Evolutionary conservation across 306 rosid species (phyloP).

Genomic region (Cucumis cinereus): DNA sequence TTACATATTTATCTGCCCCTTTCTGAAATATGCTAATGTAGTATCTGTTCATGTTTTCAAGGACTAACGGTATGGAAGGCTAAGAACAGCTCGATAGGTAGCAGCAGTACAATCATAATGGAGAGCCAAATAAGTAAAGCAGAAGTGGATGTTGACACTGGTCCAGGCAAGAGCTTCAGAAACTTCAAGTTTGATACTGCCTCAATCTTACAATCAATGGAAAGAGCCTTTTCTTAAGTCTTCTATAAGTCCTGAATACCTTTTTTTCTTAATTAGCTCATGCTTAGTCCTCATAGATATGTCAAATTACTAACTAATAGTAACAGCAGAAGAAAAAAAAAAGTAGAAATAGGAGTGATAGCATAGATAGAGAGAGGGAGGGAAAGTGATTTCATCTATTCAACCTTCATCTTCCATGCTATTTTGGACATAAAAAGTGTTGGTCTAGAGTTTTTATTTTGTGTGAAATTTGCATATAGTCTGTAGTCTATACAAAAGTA

Average conservation of each 20-base stretch:
- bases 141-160: constrained; percentile 30
- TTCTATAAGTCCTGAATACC: constrained; percentile 13
- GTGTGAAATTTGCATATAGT: background rate
- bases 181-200: constrained; percentile 56
- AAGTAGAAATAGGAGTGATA: background rate
- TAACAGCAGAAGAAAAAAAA: background rate
- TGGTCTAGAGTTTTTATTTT: background rate
- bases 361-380: background rate
- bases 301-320: background rate
- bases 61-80: constrained; percentile 84
- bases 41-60: constrained; percentile 17
- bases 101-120: constrained; percentile 19
- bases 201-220: constrained; percentile 60
- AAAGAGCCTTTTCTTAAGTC: constrained; percentile 33
- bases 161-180: constrained; percentile 65
- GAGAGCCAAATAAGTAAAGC: constrained; percentile 50
- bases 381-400: background rate
- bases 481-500: background rate
- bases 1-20: background rate
- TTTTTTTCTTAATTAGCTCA: background rate
- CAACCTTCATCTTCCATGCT: background rate
- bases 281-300: background rate
- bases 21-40: constrained; percentile 11
- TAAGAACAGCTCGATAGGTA: constrained; percentile 52
- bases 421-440: background rate